phyloP scores from a whole-genome alignment of 2,329 filamentous ascomycete genomes.

The Rhinocladiella similis region DNA sequence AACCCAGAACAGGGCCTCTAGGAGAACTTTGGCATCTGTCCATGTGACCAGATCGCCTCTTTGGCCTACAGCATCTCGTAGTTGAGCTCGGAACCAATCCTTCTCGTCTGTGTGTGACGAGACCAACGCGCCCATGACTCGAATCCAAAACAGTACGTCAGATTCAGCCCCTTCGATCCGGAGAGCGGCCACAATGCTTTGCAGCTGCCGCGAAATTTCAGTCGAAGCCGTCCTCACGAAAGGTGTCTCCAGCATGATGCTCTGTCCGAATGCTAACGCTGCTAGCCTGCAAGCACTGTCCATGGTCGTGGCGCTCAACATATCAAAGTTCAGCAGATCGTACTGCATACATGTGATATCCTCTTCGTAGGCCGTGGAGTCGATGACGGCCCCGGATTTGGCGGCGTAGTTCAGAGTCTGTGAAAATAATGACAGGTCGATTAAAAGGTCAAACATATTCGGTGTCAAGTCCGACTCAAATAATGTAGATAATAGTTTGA shows the following conservation, averaged over 20 bases:
- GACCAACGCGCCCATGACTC: slow-evolving; percentile 18
- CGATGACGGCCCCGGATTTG: slow-evolving; percentile 1
- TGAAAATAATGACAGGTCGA: slow-evolving; percentile 16
- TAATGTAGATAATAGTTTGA: not conserved
- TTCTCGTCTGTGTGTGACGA: slow-evolving; percentile 11
- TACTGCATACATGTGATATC: slow-evolving; percentile 19
- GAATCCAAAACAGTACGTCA: slow-evolving; percentile 15
- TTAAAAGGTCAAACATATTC: slow-evolving; percentile 4
- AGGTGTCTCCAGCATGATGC: slow-evolving; percentile 12
- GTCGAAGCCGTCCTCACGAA: slow-evolving; percentile 10
- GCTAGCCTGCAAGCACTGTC: slow-evolving; percentile 16
- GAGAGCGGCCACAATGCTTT: not conserved
- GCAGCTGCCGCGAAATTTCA: slow-evolving; percentile 9
- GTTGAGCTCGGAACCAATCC: slow-evolving; percentile 10
- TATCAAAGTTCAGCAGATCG: slow-evolving; percentile 13
- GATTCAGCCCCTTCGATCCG: not conserved
- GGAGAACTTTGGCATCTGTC: slow-evolving; percentile 8
- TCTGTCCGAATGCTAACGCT: slow-evolving; percentile 21
- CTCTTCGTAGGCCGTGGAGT: slow-evolving; percentile 21
- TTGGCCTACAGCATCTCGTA: not conserved
- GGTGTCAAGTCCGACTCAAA: not conserved
- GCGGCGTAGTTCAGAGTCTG: slow-evolving; percentile 14
- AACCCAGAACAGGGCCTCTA: slow-evolving; percentile 13
- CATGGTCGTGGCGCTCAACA: not conserved
- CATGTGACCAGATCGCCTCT: slow-evolving; percentile 2